Evolutionary conservation across 2,329 filamentous ascomycete species (phyloP).

Genomic region (Dendryphion nanum): DNA sequence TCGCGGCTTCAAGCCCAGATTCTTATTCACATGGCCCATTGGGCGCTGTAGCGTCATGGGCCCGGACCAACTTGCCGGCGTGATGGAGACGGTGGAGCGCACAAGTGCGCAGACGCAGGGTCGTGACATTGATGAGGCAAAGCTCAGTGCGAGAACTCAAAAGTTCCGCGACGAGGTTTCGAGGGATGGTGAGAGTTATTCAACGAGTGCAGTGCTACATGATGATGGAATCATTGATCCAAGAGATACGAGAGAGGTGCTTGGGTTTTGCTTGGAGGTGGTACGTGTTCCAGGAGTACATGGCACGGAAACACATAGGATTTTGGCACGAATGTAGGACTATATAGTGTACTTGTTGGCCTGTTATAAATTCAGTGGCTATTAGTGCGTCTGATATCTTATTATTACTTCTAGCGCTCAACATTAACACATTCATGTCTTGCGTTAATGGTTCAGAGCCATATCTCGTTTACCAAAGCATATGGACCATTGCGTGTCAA

Average conservation of each 20-base stretch:
- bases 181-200: slow-evolving; percentile 35
- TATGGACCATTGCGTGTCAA: too few relatives aligned
- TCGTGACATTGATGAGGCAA: slow-evolving; percentile 6
- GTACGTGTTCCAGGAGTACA: slow-evolving; percentile 14
- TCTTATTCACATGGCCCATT: slow-evolving; percentile 45
- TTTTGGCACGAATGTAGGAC: neutral
- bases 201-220: slow-evolving; percentile 31
- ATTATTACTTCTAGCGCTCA: too few relatives aligned
- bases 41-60: slow-evolving; percentile 45
- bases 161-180: slow-evolving; percentile 25
- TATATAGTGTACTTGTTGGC: too few relatives aligned
- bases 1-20: slow-evolving; percentile 42
- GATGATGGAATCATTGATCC: slow-evolving; percentile 43
- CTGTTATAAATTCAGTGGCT: too few relatives aligned
- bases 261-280: slow-evolving; percentile 39
- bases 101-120: slow-evolving; percentile 21
- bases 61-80: slow-evolving; percentile 40
- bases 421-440: too few relatives aligned
- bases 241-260: slow-evolving; percentile 37
- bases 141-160: slow-evolving; percentile 19
- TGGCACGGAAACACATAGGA: neutral
- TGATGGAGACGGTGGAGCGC: slow-evolving; percentile 38
- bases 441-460: too few relatives aligned
- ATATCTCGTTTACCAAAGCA: too few relatives aligned
- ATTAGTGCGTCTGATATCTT: too few relatives aligned